Base-by-base conservation (phyloP, 352 stramenopile species). In the Phytophthora pisi region DNA sequence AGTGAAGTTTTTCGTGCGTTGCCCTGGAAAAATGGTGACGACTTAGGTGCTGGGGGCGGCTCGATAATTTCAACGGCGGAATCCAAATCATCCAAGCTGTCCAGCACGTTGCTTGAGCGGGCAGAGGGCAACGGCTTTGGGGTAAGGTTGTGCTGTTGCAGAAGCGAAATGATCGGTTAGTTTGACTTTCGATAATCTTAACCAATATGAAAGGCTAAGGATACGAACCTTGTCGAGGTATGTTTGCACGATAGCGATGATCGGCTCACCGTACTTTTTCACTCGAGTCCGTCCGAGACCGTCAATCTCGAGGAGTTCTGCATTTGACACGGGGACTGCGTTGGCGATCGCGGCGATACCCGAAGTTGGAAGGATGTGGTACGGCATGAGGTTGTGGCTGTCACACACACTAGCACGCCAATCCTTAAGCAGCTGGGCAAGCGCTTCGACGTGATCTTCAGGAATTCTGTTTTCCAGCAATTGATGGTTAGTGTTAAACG, bases 371-470 rank as follows among this genome's bases (percentile, higher is more conserved):
- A 96, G 68, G 53, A 96, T 96, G 34, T 96, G 88, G 52, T 96
- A 96, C 53, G 88, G 88, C 88, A 96, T 96, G 36, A 90, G 70
- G 55, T 93, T 92, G 36, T 89, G 87, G 55, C 81, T 93, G 68
- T 96, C 88, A 57, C 88, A 96, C 11, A 95, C 86, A 50, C 78
- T 93, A 23, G 86, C 88, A 51, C 88, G 85, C 88, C 88, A 96
- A 65, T 96, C 88, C 67, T 95, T 94, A 11, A 96, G 72, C 18
- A 96, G 59, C 49, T 95, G 88, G 2, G 84, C 84, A 34, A 96
- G 64, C 18, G 84, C 74, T 47, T 93, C 84, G 13, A 89, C 85
- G 51, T 96, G 85, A 9, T 78, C 54, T 43, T 81, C 62, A 20
- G 88, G 81, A 42, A 96, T 91, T 51, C 88, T 93, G 64, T 40